Evolutionary conservation across 1,284 basidiomycete species (phyloP), one percentile per base, ranked within the genome.

Genomic region (Microbotryomycetes sp.): DNA sequence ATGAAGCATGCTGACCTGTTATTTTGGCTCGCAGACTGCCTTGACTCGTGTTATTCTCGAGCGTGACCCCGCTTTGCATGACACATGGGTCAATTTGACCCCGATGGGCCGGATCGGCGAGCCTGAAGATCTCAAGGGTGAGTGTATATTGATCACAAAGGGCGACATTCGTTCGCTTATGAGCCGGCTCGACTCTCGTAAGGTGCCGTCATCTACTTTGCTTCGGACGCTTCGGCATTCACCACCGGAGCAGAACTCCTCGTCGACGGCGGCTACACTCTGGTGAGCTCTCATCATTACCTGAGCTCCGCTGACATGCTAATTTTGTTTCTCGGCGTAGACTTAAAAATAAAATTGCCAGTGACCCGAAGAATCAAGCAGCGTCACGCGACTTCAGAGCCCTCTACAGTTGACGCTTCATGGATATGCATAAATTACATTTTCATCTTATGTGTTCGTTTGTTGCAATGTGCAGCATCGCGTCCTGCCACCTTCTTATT

Each of bases 51-150:
- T 69, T 26, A 69, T 67, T 54, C 64, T 69, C 52, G 68, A 69
- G 55, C 68, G 66, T 15, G 61, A 61, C 48, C 64, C 59, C 27
- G 61, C 13, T 5, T 27, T 31, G n/a, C 18, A 88, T 83, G 86
- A 85, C 77, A 88, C 85, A 54, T 97, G 93, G 93, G 87, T 91
- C 74, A 83, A 81, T 70, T 74, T 91, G 71, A 96, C 91, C 5
- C 92, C 93, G 0, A 90, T 94, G 88, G 75, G 73, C 47, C 73
- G 76, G 21, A 68, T 78, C 61, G 77, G 76, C 30, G 75, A 78
- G 54, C 78, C 77, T 13, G 77, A 79, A 51, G 80, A 81, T 65
- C 74, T 81, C 59, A 80, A 80, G 73, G 80, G 80, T 45, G 75
- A 75, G 67, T 70, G 77, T 77, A 73, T 63, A 71, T 70, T 23